phyloP scores from a whole-genome alignment of 176 grass and related monocot species.

The Puya raimondii region DNA sequence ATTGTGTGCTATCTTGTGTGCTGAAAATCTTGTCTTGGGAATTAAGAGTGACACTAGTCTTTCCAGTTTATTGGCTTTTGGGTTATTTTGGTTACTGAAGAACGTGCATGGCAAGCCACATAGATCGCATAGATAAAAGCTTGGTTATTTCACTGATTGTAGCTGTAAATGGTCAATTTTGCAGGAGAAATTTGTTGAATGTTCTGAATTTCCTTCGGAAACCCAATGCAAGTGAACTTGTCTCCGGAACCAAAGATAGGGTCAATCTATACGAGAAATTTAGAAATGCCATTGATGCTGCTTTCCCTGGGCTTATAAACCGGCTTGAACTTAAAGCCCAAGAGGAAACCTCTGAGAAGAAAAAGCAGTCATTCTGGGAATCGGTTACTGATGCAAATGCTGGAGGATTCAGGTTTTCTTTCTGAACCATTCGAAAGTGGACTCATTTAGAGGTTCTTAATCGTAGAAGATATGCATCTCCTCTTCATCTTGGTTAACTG shows the following conservation, averaged over 20 bases:
- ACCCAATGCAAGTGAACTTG: constrained; percentile 75
- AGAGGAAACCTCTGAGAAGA: constrained; percentile 53
- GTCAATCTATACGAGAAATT: constrained; percentile 83
- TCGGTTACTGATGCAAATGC: constrained; percentile 49
- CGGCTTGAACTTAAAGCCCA: constrained; percentile 50
- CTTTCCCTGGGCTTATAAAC: constrained; percentile 55
- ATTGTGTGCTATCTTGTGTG: background rate
- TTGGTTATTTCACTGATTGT: background rate
- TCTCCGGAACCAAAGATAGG: constrained; percentile 79
- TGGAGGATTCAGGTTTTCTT: constrained; percentile 86
- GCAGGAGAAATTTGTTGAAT: constrained; percentile 86
- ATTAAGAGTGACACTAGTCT: too few relatives aligned
- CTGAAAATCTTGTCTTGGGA: background rate
- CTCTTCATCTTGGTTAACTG: background rate
- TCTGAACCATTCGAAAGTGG: constrained; percentile 29
- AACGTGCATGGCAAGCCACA: too few relatives aligned
- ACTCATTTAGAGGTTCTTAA: background rate
- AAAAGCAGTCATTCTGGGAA: constrained; percentile 72
- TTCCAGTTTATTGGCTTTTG: too few relatives aligned
- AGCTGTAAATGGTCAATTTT: background rate
- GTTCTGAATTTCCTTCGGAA: constrained; percentile 81
- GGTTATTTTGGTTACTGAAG: too few relatives aligned
- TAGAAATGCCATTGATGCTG: constrained; percentile 38
- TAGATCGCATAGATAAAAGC: background rate
- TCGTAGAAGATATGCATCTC: background rate